Percentiles rank a stretch among this genome's conserved stretches.
phyloP scores from a whole-genome alignment of 352 stramenopile genomes.

The Saprolegnia diclina region DNA sequence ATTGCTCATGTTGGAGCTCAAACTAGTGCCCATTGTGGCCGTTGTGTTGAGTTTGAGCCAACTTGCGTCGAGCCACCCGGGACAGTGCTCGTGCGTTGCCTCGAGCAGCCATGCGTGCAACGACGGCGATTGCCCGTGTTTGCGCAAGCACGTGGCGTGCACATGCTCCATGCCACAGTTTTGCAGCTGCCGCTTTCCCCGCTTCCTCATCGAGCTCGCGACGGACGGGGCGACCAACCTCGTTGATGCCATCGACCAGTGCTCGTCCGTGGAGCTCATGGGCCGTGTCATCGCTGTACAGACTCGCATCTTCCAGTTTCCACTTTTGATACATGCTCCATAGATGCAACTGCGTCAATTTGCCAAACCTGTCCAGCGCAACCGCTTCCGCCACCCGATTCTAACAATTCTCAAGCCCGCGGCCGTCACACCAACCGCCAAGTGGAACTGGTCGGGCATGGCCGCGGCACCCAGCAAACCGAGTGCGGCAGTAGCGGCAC shows the following conservation, averaged over 20 bases:
- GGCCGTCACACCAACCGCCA: neutral
- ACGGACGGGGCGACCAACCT: neutral
- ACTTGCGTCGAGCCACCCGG: neutral
- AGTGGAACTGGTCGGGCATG: slow-evolving; percentile 23
- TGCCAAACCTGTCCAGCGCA: slow-evolving; percentile 6
- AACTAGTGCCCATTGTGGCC: slow-evolving; percentile 16
- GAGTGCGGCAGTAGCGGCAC: neutral
- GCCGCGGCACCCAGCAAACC: neutral
- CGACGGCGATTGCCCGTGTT: slow-evolving; percentile 5
- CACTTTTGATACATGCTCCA: neutral
- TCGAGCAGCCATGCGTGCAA: neutral
- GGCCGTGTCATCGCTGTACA: slow-evolving; percentile 25
- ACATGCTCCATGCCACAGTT: neutral
- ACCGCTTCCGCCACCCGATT: slow-evolving; percentile 22
- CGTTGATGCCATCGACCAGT: slow-evolving; percentile 9
- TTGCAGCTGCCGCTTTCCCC: slow-evolving; percentile 15
- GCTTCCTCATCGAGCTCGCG: slow-evolving; percentile 20
- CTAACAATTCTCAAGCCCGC: slow-evolving; percentile 13
- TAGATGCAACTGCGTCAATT: slow-evolving; percentile 22
- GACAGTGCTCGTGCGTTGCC: neutral
- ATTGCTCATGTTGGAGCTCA: neutral
- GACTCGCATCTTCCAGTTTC: neutral
- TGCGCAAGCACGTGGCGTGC: slow-evolving; percentile 2
- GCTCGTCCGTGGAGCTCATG: slow-evolving; percentile 12
- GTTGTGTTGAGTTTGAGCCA: slow-evolving; percentile 18